Conservation (phyloP, 768 basidiomycete genomes). For the Podaxis sp. region DNA sequence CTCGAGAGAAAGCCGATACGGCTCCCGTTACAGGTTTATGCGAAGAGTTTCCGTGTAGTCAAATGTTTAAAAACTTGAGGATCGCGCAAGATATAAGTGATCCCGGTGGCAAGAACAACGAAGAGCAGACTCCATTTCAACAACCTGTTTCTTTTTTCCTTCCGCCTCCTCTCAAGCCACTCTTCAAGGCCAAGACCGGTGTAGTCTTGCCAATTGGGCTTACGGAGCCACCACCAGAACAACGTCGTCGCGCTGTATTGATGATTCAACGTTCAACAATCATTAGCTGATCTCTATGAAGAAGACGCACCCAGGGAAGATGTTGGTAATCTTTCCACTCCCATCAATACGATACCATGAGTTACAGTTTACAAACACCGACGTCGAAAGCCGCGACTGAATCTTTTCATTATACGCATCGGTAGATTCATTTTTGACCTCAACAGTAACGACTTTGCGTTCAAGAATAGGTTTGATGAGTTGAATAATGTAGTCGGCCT, state of each 20-base stretch:
- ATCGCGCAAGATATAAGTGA: neutral
- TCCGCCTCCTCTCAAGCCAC: constrained; percentile 6
- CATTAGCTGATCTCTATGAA: neutral
- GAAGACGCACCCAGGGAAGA: constrained; percentile 38
- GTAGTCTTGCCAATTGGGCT: constrained; percentile 35
- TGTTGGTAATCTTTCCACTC: constrained; percentile 34
- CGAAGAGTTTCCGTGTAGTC: too few species aligned
- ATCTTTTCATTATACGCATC: constrained; percentile 40
- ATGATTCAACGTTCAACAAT: neutral
- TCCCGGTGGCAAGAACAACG: neutral
- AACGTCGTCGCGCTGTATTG: constrained; percentile 18
- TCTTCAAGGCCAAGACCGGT: constrained; percentile 13
- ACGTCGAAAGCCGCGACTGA: constrained; percentile 31
- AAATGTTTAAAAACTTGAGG: neutral
- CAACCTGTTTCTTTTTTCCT: neutral
- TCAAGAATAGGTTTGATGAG: constrained; percentile 41
- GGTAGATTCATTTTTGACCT: constrained; percentile 35
- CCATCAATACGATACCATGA: constrained; percentile 42
- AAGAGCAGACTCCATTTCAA: neutral
- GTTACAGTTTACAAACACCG: constrained; percentile 34
- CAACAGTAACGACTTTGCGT: constrained; percentile 32
- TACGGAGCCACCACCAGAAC: constrained; percentile 37
- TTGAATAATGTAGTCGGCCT: constrained; percentile 35
- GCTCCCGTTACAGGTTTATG: too few species aligned
- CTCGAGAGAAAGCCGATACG: too few species aligned